Base-by-base conservation (phyloP, 2,329 filamentous ascomycete species). In the Trichothecium sympodiale region DNA sequence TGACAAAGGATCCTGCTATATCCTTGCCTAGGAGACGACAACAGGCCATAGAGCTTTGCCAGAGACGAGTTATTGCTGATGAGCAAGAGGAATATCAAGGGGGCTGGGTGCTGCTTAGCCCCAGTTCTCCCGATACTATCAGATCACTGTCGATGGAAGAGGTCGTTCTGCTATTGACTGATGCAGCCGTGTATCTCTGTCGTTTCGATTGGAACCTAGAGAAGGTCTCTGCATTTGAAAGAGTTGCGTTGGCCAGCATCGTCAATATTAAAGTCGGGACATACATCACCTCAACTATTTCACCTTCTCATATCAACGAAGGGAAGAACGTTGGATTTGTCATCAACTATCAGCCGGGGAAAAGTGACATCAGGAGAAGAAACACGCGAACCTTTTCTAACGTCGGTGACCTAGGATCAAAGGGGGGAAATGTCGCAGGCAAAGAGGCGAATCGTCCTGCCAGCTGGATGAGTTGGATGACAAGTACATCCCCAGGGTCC, bases 121-220 rank as follows among this genome's bases (percentile, higher is more conserved):
- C 91, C 1, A 74, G 72, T 5, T 63, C 74, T 15, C 72, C 81
- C 2, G 80, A 89, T 49, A 80, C 77, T 1, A 61, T 85, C 43
- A 72, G 66, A 35, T 73, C 81, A 3, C 66, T 80, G 27, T 82
- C 86, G 0, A 83, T 96, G 45, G 86, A 94, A 48, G 89, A 98
- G 52, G 81, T 82, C 0, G 83, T 98, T 2, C 67, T 98, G 1
- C 67, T 98, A 0, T 65, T 98, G 23, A 96, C 91, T 0, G 81
- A 94, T 44, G 69, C 71, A 1, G 89, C 87, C 0, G 56, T 96
- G 3, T 96, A 96, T 53, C 77, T 85, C 41, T 95, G 88, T 55
- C 77, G 84, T 12, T 88, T 96, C 47, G 87, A 96, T 57, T 96
- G 89, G 87, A 83, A 83, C 43, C 80, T 87, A 7, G 91, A 96